These are phyloP conservation scores for Colletotrichum simmondsii DNA, from an alignment of 2,329 filamentous ascomycete species.

Conservation along the genomic window DNA sequence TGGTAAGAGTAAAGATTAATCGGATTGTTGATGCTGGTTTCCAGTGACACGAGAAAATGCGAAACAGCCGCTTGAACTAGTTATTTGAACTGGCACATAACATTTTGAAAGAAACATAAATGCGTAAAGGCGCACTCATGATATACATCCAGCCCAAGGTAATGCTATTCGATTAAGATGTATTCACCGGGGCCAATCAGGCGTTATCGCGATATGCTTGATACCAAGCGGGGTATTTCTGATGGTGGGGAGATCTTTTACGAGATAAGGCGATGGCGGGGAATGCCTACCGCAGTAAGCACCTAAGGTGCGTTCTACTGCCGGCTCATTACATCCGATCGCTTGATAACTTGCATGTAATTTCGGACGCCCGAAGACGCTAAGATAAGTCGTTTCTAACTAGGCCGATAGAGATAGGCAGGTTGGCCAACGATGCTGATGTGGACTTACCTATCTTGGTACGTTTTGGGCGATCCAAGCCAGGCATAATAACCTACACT, in stretches of 20 bases:
- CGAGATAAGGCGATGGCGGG: slow-evolving; percentile 2
- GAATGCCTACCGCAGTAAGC: background rate
- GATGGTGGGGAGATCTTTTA: slow-evolving; percentile 5
- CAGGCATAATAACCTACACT: background rate
- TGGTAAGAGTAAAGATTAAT: background rate
- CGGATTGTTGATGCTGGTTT: background rate
- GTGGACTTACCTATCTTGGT: background rate
- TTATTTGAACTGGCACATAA: too few relatives aligned
- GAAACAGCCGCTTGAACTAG: background rate
- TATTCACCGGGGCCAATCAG: background rate
- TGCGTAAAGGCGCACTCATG: too few relatives aligned
- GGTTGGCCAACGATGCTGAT: background rate
- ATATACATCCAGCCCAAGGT: background rate
- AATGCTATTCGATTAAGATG: background rate
- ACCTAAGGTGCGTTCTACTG: background rate
- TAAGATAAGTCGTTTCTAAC: background rate
- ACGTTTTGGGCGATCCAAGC: background rate
- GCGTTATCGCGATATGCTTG: background rate
- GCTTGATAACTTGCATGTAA: too few relatives aligned
- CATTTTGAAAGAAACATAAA: too few relatives aligned
- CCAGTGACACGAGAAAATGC: too few relatives aligned
- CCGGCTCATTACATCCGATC: background rate
- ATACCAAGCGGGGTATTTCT: background rate
- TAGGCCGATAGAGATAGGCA: background rate
- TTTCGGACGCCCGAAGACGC: background rate